phyloP scores from a whole-genome alignment of 2,329 filamentous ascomycete species.

The Gliomastix tumulicola region DNA sequence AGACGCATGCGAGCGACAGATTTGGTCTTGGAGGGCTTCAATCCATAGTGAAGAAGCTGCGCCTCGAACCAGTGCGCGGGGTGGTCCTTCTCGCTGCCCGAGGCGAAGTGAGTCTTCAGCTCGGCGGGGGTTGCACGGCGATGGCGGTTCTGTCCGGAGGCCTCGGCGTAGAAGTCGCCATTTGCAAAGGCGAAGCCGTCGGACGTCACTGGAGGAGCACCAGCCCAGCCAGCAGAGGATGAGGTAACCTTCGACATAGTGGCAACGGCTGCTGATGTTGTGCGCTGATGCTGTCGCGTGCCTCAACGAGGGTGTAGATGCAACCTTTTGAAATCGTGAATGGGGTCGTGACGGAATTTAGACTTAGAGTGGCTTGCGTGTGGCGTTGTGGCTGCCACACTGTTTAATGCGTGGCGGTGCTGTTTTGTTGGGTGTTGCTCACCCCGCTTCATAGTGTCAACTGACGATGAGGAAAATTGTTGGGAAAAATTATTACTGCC shows the following conservation, averaged over 20 bases:
- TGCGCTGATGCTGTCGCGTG: too few relatives aligned
- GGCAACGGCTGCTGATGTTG: too few relatives aligned
- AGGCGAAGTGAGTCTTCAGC: constrained; percentile 36
- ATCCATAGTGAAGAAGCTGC: constrained; percentile 55
- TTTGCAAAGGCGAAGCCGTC: constrained; percentile 34
- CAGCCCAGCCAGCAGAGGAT: background rate
- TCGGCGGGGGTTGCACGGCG: constrained; percentile 35
- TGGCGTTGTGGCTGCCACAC: too few relatives aligned
- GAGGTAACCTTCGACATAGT: background rate
- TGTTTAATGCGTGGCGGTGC: too few relatives aligned
- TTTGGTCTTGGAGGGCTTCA: constrained; percentile 49
- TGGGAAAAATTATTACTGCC: too few relatives aligned
- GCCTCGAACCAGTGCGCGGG: constrained; percentile 57
- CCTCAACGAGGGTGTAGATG: too few relatives aligned
- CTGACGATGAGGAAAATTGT: too few relatives aligned
- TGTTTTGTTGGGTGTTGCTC: too few relatives aligned
- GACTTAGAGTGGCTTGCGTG: too few relatives aligned
- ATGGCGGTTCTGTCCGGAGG: constrained; percentile 34
- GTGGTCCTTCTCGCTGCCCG: constrained; percentile 34
- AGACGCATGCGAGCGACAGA: constrained; percentile 51
- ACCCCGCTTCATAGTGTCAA: too few relatives aligned
- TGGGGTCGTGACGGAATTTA: too few relatives aligned
- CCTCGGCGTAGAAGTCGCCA: constrained; percentile 35
- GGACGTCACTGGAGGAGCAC: constrained; percentile 12
- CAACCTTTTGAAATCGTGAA: too few relatives aligned